Percentiles rank a stretch among this genome's conserved stretches.
Evolutionary conservation across 306 rosid genomes (phyloP).

Genomic region (Malus sieversii): DNA sequence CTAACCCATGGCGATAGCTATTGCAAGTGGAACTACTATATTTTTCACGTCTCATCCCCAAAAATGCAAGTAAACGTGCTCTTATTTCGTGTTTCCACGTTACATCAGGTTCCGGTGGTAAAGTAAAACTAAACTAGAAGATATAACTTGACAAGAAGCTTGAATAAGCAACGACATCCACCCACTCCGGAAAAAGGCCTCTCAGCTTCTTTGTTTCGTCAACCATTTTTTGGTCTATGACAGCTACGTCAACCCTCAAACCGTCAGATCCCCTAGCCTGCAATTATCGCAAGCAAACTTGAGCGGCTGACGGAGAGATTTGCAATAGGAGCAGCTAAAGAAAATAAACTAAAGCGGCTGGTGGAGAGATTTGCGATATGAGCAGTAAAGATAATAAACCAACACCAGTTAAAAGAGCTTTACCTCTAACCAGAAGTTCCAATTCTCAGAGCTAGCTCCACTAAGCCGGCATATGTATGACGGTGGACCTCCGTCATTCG

Average conservation of each 20-base stretch:
- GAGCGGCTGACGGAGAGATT: not conserved
- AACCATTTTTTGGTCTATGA: constrained; percentile 69
- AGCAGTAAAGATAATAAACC: not conserved
- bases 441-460: constrained; percentile 65
- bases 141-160: constrained; percentile 63
- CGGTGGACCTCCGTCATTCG: constrained; percentile 51
- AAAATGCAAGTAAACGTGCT: too few relatives aligned
- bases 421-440: constrained; percentile 98
- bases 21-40: too few relatives aligned
- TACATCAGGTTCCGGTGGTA: not conserved
- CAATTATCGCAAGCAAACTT: not conserved
- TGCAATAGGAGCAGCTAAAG: not conserved
- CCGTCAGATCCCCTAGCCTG: constrained; percentile 65
- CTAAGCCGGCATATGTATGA: constrained; percentile 76
- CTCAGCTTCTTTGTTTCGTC: constrained; percentile 59
- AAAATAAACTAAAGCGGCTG: not conserved
- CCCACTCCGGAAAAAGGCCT: constrained; percentile 80
- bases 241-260: constrained; percentile 71
- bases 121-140: constrained; percentile 17
- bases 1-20: too few relatives aligned
- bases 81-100: too few relatives aligned
- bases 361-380: not conserved
- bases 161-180: constrained; percentile 65
- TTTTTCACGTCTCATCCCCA: too few relatives aligned
- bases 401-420: not conserved